Percentiles rank a stretch among this genome's conserved stretches.
phyloP scores from a whole-genome alignment of 2,329 filamentous ascomycete species.

The Clarireedia hainanense region DNA sequence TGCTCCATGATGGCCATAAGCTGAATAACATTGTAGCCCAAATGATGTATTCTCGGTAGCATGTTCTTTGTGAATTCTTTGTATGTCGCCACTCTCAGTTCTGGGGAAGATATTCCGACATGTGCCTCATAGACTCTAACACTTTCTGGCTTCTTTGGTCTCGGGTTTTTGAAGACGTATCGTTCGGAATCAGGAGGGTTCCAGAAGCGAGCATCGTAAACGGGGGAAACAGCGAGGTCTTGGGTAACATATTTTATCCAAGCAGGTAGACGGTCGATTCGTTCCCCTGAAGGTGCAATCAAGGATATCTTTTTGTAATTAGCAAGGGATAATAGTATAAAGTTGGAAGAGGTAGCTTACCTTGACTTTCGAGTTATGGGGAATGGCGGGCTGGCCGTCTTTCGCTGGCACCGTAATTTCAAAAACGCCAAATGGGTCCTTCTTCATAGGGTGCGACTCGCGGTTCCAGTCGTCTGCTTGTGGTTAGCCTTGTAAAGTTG shows the following conservation, averaged over 20 bases:
- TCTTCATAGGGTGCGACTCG: slow-evolving; percentile 78
- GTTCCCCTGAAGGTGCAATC: slow-evolving; percentile 68
- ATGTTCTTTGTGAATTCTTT: slow-evolving; percentile 94
- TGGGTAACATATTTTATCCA: slow-evolving; percentile 99
- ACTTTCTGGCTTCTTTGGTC: slow-evolving; percentile 76
- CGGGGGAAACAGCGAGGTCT: slow-evolving; percentile 78
- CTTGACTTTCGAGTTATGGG: slow-evolving; percentile 95
- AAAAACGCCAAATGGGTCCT: slow-evolving; percentile 78
- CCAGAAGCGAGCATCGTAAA: slow-evolving; percentile 96
- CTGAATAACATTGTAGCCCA: slow-evolving; percentile 97
- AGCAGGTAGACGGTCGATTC: slow-evolving; percentile 80
- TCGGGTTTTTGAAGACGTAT: slow-evolving; percentile 77
- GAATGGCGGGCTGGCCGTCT: slow-evolving; percentile 69
- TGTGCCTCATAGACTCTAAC: slow-evolving; percentile 98
- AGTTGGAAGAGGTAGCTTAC: slow-evolving; percentile 35
- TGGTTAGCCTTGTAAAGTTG: slow-evolving; percentile 15
- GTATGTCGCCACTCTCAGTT: slow-evolving; percentile 83
- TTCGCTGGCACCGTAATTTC: slow-evolving; percentile 69
- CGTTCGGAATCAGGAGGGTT: slow-evolving; percentile 71
- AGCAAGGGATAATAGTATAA: slow-evolving; percentile 8
- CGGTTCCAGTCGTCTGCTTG: slow-evolving; percentile 74
- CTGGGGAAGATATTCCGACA: slow-evolving; percentile 90
- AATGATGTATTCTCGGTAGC: slow-evolving; percentile 78
- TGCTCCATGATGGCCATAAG: slow-evolving; percentile 99
- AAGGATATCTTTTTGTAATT: slow-evolving; percentile 62